phyloP scores from a whole-genome alignment of 805 yeast genomes.

The Danielia reshetovae region DNA sequence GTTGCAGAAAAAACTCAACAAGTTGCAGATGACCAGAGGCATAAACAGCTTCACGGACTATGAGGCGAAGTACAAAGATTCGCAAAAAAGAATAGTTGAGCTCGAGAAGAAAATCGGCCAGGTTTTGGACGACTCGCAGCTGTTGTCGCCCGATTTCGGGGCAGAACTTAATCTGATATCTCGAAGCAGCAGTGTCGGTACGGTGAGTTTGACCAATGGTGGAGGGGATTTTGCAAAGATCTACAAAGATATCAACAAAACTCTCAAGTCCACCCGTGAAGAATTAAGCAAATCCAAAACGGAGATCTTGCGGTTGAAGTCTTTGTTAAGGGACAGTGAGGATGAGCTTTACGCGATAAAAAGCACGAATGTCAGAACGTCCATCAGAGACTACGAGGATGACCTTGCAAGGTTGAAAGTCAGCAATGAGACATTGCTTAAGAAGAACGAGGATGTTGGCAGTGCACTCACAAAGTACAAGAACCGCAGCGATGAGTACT shows the following conservation, averaged over 20 bases:
- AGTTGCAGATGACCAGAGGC: constrained; percentile 39
- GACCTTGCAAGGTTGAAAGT: constrained; percentile 48
- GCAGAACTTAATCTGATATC: constrained; percentile 16
- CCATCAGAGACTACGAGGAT: constrained; percentile 33
- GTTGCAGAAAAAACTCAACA: constrained; percentile 39
- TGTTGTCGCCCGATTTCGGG: background rate
- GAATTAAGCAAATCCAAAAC: constrained; percentile 39
- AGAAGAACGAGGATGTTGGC: constrained; percentile 47
- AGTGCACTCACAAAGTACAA: constrained; percentile 50
- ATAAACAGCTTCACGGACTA: constrained; percentile 30
- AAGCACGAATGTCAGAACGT: constrained; percentile 38
- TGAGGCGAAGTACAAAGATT: constrained; percentile 33
- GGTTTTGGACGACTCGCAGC: constrained; percentile 12
- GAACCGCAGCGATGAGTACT: constrained; percentile 69
- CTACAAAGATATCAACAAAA: constrained; percentile 47
- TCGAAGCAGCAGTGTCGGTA: constrained; percentile 33
- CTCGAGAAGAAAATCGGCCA: constrained; percentile 28
- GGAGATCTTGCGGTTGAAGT: constrained; percentile 39
- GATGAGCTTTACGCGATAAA: constrained; percentile 41
- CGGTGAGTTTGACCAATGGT: constrained; percentile 19
- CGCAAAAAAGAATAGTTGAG: constrained; percentile 30
- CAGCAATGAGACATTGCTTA: constrained; percentile 51
- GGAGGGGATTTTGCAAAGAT: constrained; percentile 44
- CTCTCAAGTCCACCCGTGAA: constrained; percentile 41
- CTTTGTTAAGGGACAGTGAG: constrained; percentile 39